Percentiles rank a stretch among this genome's conserved stretches.
Evolutionary conservation across 2,329 filamentous ascomycete genomes (phyloP).

Genomic region (Trichoderma koningiopsis): DNA sequence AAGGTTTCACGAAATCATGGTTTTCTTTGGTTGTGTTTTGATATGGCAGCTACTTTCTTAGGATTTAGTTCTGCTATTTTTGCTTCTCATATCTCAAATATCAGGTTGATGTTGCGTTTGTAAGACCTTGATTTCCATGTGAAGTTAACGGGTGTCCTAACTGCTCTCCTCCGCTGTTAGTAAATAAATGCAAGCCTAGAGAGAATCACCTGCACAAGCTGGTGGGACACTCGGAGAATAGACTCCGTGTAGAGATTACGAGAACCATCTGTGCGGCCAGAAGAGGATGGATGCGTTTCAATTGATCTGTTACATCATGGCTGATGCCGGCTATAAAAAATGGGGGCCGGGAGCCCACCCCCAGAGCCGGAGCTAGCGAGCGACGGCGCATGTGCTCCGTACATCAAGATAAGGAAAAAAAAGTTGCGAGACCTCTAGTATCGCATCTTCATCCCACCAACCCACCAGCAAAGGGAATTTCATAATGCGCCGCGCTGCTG

Average conservation of each 20-base stretch:
- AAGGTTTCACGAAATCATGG: not conserved
- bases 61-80: not conserved
- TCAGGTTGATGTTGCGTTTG: not conserved
- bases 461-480: not conserved
- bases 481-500: constrained; percentile 27
- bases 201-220: not conserved
- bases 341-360: not conserved
- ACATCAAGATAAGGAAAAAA: constrained; percentile 19
- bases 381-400: not conserved
- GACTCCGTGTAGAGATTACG: not conserved
- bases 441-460: constrained; percentile 1
- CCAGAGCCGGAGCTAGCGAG: constrained; percentile 10
- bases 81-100: not conserved
- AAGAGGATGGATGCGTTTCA: not conserved
- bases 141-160: not conserved
- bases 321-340: not conserved
- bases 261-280: not conserved
- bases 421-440: constrained; percentile 1
- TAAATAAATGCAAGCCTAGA: not conserved
- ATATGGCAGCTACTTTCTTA: not conserved
- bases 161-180: not conserved
- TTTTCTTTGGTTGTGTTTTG: not conserved
- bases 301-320: not conserved
- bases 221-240: not conserved
- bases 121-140: not conserved